phyloP scores from a whole-genome alignment of 2,329 filamentous ascomycete genomes.

The Epichloe gansuensis region DNA sequence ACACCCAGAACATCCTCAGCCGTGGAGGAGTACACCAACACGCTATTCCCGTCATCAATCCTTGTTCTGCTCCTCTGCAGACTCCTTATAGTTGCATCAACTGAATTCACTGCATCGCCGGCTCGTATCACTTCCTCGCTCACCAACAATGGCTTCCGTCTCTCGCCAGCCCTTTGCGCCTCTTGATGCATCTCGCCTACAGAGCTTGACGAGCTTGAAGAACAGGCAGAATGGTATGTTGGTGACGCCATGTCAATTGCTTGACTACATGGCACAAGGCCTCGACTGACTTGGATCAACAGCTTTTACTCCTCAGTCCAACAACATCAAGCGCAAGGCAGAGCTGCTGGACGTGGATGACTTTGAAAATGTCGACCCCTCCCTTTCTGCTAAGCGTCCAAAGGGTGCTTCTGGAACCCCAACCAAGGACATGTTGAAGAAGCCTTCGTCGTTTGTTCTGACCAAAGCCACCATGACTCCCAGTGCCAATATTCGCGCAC shows the following conservation, averaged over 20 bases:
- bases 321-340: conserved; percentile 46
- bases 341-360: conserved; percentile 39
- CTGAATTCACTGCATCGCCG: neutral
- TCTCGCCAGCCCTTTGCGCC: conserved; percentile 65
- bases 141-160: conserved; percentile 38
- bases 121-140: neutral
- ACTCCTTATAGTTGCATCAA: too few relatives aligned
- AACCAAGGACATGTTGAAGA: conserved; percentile 38
- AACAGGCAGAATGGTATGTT: conserved; percentile 63
- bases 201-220: conserved; percentile 62
- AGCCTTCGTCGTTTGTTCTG: conserved; percentile 35
- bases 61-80: too few relatives aligned
- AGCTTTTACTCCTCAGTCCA: conserved; percentile 30
- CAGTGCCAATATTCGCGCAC: conserved; percentile 18
- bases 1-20: neutral
- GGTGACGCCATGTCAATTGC: neutral
- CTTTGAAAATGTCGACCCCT: conserved; percentile 50
- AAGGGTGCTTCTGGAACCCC: conserved; percentile 35
- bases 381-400: conserved; percentile 44
- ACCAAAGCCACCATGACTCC: conserved; percentile 27
- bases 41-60: too few relatives aligned
- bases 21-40: neutral
- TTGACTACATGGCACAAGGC: neutral
- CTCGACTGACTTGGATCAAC: conserved; percentile 1
- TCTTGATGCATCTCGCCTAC: conserved; percentile 55